Evolutionary conservation across 2,329 filamentous ascomycete genomes (phyloP), one percentile per base, ranked within the genome.

Genomic region (Pseudocercospora fijiensis): DNA sequence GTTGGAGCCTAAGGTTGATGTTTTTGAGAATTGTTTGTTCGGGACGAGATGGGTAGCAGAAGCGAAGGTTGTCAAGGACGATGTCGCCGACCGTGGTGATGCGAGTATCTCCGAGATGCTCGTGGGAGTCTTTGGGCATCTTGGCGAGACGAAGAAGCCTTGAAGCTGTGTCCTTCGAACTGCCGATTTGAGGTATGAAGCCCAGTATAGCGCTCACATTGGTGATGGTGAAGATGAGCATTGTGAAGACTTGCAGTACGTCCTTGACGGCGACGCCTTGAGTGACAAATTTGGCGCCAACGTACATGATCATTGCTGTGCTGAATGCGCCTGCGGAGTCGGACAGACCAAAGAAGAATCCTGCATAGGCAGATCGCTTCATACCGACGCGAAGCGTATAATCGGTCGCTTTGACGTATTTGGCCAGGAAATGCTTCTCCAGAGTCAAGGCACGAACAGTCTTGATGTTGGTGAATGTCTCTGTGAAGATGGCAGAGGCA

Each of bases 301-400:
- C 96, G 78, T 89, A 96, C 74, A 96, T 95, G 9, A 96, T 85
- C 3, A 96, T 78, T 0, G 92, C 91, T 73, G 87, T 88, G 13
- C 91, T 83, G 71, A 91, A 91, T 64, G 87, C 85, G 43, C 88
- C 85, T 18, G 88, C 83, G 0, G 87, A 88, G 70, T 96, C 89
- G 33, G 89, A 88, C n/a, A 95, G 76, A 0, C 93, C 94, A 72
- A 87, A 96, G 6, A 94, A 82, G 4, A 88, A 76, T 0, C 91
- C 91, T 0, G 87, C 86, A 69, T 86, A 90, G 0, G 83, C 73
- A 0, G 90, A 90, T 27, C 90, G 85, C 66, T 84, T 84, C 10
- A 88, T 72, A 0, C 93, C 92, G 0, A 89, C 77, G 0, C 75
- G 77, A 51, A 90, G 82, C 0, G 87, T 84, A 0, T 77, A 74